phyloP scores from a whole-genome alignment of 495 filamentous ascomycete genomes.

The Annulohypoxylon stygium region DNA sequence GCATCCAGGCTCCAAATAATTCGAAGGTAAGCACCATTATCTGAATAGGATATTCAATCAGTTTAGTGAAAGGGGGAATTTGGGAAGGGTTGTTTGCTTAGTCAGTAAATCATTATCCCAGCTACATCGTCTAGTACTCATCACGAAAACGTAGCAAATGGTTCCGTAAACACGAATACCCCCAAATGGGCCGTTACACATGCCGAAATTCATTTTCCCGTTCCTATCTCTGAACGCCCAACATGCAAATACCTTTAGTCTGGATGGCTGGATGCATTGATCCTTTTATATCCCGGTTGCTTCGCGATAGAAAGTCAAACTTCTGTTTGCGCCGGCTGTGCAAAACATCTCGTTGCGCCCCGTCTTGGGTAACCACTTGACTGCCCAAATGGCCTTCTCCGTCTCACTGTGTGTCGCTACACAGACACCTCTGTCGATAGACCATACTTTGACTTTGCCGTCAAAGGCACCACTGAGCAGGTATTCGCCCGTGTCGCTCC shows the following conservation, averaged over 20 bases:
- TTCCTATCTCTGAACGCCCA: conserved; percentile 47
- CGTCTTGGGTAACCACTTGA: conserved; percentile 87
- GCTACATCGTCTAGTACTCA: conserved; percentile 9
- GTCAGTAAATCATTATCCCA: background rate
- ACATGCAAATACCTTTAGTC: conserved; percentile 15
- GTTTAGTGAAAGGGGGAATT: background rate
- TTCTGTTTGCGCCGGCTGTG: conserved; percentile 82
- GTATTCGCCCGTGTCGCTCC: conserved; percentile 95
- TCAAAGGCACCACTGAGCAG: conserved; percentile 89
- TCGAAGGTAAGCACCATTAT: background rate
- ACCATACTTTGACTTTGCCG: conserved; percentile 96
- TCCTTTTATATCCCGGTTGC: conserved; percentile 75
- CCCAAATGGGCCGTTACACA: conserved; percentile 13
- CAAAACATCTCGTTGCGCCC: conserved; percentile 83
- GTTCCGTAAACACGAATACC: conserved; percentile 12
- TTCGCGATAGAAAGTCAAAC: conserved; percentile 91
- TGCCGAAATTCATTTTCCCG: conserved; percentile 36
- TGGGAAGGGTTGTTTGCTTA: background rate
- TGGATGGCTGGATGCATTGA: background rate
- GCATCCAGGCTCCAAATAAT: background rate
- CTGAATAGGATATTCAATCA: background rate
- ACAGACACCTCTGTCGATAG: conserved; percentile 80
- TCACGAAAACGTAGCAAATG: background rate
- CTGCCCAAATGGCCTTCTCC: conserved; percentile 86
- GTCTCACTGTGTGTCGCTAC: conserved; percentile 95